Base-by-base conservation (phyloP, 2,329 filamentous ascomycete species). In the Nemania bipapillata region DNA sequence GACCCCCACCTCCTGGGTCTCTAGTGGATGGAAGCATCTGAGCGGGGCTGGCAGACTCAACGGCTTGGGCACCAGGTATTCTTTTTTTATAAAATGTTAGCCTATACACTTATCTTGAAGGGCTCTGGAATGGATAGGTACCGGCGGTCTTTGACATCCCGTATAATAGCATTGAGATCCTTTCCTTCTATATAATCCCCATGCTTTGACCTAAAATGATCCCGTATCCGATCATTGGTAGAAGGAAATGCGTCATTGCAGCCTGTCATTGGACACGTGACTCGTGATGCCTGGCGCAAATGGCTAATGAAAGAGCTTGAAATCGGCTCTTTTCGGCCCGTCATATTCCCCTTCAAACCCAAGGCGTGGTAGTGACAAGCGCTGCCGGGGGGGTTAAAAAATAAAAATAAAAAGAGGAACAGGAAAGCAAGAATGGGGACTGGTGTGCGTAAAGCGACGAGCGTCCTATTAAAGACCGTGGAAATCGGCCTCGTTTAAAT, bases 71-170 rank as follows among this genome's bases (percentile, higher is more conserved):
- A 30, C 50, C 11, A 55, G 49, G 50, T 28, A 28, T 45, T 26
- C 66, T 69, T 50, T 45, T 20, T 63, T 69, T 54, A 17, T 3
- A 17, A 56, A 22, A 40, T 62, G 58, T 68, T 55, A 69, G 63
- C 37, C 49, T 1, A 35, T 35, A 20, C 12, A 17, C 3, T n/a
- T n/a, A 22, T 17, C 20, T 49, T 32, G 9, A 47, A 24, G 37
- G 7, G 30, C 24, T 24, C 12, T 28, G 32, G 15, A 54, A 17
- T 4, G 11, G 28, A n/a, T 53, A 57, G 58, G 8, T 71, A 71
- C 69, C 69, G 59, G 37, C 63, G 56, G 30, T 49, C 54, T 58
- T 69, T 71, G 1, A 71, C 42, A 40, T 69, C 59, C 1, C 63
- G 63, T 28, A 71, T 60, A 3, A 71, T 20, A 20, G 49, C 17